Base-by-base conservation (phyloP, 441 rosid species). In the Macaranga tanarius region DNA sequence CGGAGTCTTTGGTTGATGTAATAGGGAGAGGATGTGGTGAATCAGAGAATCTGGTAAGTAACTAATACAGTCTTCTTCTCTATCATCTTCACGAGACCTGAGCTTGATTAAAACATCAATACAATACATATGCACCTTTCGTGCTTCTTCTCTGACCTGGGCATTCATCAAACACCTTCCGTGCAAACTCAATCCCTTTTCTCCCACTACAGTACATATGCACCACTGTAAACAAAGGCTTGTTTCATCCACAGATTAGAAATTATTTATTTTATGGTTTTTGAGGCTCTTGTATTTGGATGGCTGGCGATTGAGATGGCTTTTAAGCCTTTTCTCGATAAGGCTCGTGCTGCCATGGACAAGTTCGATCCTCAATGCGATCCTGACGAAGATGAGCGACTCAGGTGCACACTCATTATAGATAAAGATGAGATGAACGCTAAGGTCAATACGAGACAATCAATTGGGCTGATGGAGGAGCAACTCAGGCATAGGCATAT, bases 291-390 rank as follows among this genome's bases (percentile, higher is more conserved):
- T 20, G 89, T 90, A 7, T 73, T 91, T 7, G 92, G 90, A 50
- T 90, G 90, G 98, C 68, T 91, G 63, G 92, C 98, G 17, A 75
- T 93, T 23, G 94, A 89, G 87, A 31, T 93, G 71, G 92, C 88
- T 65, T 80, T 89, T 62, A 93, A 90, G 84, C 94, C 94, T 15
- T 61, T 90, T 72, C 85, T 90, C 74, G 88, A 83, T 82, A 86
- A 79, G 73, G 71, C 80, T 47, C 89, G 84, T 68, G 77, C 85
- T 23, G n/a, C n/a, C n/a, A n/a, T n/a, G n/a, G n/a, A n/a, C n/a
- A n/a, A n/a, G n/a, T n/a, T n/a, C n/a, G n/a, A 79, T 91, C 86
- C 92, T 62, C 23, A 80, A 62, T 81, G 71, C 22, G 90, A 88
- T 40, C 90, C 91, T n/a, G n/a, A n/a, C n/a, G n/a, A n/a, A n/a